phyloP scores from a whole-genome alignment of 352 stramenopile genomes.

The Phytophthora megakarya region DNA sequence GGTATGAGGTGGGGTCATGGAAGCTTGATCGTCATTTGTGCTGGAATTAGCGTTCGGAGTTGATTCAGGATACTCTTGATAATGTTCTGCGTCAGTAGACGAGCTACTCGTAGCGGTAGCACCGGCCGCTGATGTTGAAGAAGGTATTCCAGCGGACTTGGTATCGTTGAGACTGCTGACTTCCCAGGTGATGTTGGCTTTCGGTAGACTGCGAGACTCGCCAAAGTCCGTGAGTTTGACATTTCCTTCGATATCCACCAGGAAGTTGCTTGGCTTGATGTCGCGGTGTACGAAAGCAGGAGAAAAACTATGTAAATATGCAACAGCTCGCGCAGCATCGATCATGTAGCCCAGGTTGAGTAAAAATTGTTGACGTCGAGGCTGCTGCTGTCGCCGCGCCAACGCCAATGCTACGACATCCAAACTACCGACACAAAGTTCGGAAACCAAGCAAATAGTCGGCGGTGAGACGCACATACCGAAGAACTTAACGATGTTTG shows the following conservation, averaged over 20 bases:
- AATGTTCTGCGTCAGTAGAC: constrained; percentile 32
- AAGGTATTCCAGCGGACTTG: constrained; percentile 15
- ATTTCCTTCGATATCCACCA: constrained; percentile 45
- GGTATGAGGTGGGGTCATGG: constrained; percentile 20
- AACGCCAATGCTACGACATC: constrained; percentile 43
- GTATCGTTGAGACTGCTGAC: constrained; percentile 35
- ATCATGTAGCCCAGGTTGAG: constrained; percentile 66
- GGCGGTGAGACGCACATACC: constrained; percentile 65
- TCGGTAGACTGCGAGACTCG: constrained; percentile 50
- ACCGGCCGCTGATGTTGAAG: constrained; percentile 15
- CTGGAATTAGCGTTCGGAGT: constrained; percentile 18
- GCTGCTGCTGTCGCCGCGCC: constrained; percentile 25
- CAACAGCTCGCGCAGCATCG: constrained; percentile 57
- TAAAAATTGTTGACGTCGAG: constrained; percentile 53
- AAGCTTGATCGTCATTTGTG: not conserved
- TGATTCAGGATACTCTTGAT: constrained; percentile 35
- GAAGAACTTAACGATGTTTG: constrained; percentile 64
- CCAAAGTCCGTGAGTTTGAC: constrained; percentile 64
- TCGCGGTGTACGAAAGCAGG: constrained; percentile 60
- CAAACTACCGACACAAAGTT: constrained; percentile 56
- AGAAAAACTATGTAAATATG: constrained; percentile 65
- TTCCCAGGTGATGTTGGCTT: constrained; percentile 46
- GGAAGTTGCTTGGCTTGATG: constrained; percentile 65
- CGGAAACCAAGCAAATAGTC: constrained; percentile 65
- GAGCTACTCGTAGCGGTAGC: constrained; percentile 29